Conservation (phyloP, 345 rosid genomes). For the Carallia pectinifolia region DNA sequence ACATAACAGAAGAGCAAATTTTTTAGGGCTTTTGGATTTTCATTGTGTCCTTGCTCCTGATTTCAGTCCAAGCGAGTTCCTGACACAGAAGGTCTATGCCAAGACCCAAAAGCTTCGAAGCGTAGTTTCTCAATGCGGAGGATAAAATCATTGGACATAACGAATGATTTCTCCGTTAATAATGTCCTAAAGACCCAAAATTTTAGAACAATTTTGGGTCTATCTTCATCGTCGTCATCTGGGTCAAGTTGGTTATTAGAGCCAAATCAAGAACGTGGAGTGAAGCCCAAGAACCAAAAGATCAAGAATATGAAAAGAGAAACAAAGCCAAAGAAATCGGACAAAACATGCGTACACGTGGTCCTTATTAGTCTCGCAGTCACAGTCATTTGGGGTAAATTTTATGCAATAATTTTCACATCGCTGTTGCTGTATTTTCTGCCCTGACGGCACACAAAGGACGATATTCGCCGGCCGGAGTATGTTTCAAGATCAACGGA, state of each 20-base stretch:
- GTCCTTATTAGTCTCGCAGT: slow-evolving; percentile 22
- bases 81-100: slow-evolving; percentile 11
- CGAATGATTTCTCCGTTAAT: not conserved
- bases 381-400: slow-evolving; percentile 42
- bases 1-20: not conserved
- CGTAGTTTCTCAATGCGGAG: not conserved
- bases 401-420: slow-evolving; percentile 39
- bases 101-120: slow-evolving; percentile 19
- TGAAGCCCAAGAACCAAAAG: not conserved
- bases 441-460: slow-evolving; percentile 7
- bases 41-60: not conserved
- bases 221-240: not conserved
- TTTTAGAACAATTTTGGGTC: not conserved
- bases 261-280: not conserved
- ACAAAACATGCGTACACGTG: slow-evolving; percentile 10
- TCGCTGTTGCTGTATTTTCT: slow-evolving; percentile 30
- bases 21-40: not conserved
- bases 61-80: slow-evolving; percentile 31
- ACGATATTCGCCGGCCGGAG: not conserved
- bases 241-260: slow-evolving; percentile 14
- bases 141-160: slow-evolving; percentile 6
- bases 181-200: not conserved
- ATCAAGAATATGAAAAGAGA: not conserved
- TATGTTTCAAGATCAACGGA: not conserved
- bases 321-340: slow-evolving; percentile 2